Evolutionary conservation across 2,329 filamentous ascomycete genomes (phyloP), one percentile per base, ranked within the genome.

Genomic region (Colletotrichum sansevieriae): DNA sequence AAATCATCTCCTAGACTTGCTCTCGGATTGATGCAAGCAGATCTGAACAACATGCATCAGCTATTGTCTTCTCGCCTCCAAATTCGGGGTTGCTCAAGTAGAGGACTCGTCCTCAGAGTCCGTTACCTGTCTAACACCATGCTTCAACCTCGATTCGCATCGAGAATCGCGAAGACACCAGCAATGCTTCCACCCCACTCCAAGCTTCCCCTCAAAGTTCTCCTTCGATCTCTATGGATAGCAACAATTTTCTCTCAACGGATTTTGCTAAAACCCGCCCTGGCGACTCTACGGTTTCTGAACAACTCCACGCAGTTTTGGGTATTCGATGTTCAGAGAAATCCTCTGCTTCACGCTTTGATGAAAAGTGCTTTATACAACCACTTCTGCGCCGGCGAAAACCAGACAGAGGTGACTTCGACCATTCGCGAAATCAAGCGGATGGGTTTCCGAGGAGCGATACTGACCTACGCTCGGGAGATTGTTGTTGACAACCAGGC

Each of bases 151-250:
- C 56, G 41, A 13, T 46, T 20, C 5, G 22, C 41, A 12, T 59
- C 56, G 25, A 41, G 46, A 11, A 18, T 1, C 2, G 20, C 41
- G 15, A 47, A 47, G 33, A 15, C 25, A n/a, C 39, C 39, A 4
- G 18, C 56, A 5, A 41, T 46, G 3, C n/a, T 59, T 7, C 56
- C 56, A 25, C 56, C 56, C 12, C 41, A 46, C 1, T 59, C 56
- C 41, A 37, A 59, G 13, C 0, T 59, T 8, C 25, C 56, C 13
- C 56, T 59, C 39, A 47, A 47, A 33, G 56, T 47, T 33, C 7
- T 59, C 2, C 29, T 59, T 4, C 56, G 56, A 15, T 59, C 56
- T 12, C 20, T 35, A 10, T 25, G 46, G 12, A 18, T 59, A n/a
- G 56, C 56, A 20, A 37, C 56, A 2, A 59, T 59, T 13, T 59